These are phyloP conservation scores for Leptographium radiaticola DNA, from an alignment of 2,329 filamentous ascomycete species.

Conservation along the genomic window DNA sequence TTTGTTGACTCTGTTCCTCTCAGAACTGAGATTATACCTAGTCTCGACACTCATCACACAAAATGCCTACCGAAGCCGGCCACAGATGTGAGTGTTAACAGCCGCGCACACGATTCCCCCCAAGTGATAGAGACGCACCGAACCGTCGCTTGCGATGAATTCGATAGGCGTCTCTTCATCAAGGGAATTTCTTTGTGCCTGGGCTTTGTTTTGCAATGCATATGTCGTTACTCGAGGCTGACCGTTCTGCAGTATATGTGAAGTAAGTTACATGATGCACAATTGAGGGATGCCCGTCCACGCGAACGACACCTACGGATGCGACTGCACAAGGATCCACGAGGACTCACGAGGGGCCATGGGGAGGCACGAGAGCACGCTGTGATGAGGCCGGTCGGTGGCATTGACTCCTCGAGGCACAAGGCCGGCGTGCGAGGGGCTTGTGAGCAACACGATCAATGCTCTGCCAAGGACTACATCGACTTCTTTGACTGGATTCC, in stretches of 20 bases:
- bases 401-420: too few species aligned
- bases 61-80: constrained; percentile 79
- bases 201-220: neutral
- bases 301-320: constrained; percentile 8
- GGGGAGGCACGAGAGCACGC: neutral
- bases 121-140: neutral
- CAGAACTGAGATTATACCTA: constrained; percentile 4
- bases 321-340: neutral
- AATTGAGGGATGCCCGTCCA: neutral
- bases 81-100: constrained; percentile 63
- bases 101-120: neutral
- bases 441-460: too few species aligned
- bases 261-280: constrained; percentile 50
- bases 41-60: constrained; percentile 27
- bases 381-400: too few species aligned
- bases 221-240: neutral
- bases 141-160: constrained; percentile 21
- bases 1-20: constrained; percentile 14
- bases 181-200: too few species aligned
- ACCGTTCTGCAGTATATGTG: constrained; percentile 55
- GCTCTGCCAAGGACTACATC: too few species aligned
- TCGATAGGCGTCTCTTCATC: constrained; percentile 1
- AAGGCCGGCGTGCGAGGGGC: too few species aligned
- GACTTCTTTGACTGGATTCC: too few species aligned
- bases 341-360: too few species aligned